Evolutionary conservation across 805 yeast genomes (phyloP).

Genomic region (Ogataea salicorniae): DNA sequence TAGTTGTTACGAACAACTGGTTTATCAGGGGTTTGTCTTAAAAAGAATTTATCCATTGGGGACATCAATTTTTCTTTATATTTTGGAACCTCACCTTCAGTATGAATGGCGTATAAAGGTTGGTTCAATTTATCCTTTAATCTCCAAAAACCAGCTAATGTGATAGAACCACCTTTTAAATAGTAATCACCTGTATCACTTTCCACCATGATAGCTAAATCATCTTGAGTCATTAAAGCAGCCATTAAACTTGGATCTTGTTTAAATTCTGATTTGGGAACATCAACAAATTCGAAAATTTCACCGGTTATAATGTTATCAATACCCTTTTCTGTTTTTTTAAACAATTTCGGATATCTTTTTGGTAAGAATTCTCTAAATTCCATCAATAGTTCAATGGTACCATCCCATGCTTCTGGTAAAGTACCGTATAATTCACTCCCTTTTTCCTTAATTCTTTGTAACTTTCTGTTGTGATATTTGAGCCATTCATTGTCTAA

Average conservation of each 20-base stretch:
- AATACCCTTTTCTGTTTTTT: slow-evolving; percentile 40
- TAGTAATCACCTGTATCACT: slow-evolving; percentile 50
- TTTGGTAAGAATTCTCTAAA: slow-evolving; percentile 47
- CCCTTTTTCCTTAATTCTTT: slow-evolving; percentile 43
- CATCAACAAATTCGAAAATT: slow-evolving; percentile 32
- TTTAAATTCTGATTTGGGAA: slow-evolving; percentile 28
- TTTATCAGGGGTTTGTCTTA: slow-evolving; percentile 49
- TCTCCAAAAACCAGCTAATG: slow-evolving; percentile 69
- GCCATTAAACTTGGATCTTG: slow-evolving; percentile 58
- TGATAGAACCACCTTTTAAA: slow-evolving; percentile 56
- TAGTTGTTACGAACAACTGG: slow-evolving; percentile 67
- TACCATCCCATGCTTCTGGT: slow-evolving; percentile 48
- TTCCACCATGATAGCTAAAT: slow-evolving; percentile 63
- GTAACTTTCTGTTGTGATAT: slow-evolving; percentile 47
- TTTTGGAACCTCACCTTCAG: slow-evolving; percentile 65
- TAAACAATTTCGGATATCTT: slow-evolving; percentile 54
- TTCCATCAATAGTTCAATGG: slow-evolving; percentile 51
- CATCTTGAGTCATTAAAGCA: slow-evolving; percentile 58
- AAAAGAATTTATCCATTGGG: slow-evolving; percentile 65
- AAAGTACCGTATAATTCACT: slow-evolving; percentile 45
- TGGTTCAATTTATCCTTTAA: slow-evolving; percentile 52
- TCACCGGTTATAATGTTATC: slow-evolving; percentile 53
- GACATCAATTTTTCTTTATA: slow-evolving; percentile 50
- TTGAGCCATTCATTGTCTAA: slow-evolving; percentile 61
- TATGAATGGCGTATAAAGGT: slow-evolving; percentile 55